Evolutionary conservation across 2,329 filamentous ascomycete genomes (phyloP).

Genomic region (Aspergillus hortae): DNA sequence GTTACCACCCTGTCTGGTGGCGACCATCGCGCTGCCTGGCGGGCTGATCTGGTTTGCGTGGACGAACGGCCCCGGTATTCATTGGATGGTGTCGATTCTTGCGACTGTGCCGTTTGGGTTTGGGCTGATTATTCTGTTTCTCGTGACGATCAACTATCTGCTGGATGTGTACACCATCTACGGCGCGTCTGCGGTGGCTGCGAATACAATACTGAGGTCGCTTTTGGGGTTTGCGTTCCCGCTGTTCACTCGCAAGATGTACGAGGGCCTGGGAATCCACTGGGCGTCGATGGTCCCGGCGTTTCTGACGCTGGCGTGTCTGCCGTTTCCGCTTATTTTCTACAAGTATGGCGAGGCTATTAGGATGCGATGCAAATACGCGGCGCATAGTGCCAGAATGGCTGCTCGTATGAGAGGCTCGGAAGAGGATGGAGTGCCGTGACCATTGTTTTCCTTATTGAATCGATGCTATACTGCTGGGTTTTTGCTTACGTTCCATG

Average conservation of each 20-base stretch:
- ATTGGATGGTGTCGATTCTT: conserved; percentile 12
- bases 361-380: background rate
- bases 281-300: conserved; percentile 36
- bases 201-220: conserved; percentile 23
- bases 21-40: conserved; percentile 11
- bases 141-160: conserved; percentile 14
- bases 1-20: conserved; percentile 13
- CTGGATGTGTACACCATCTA: conserved; percentile 14
- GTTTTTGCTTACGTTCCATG: too few species aligned
- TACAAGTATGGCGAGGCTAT: conserved; percentile 7
- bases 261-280: conserved; percentile 34
- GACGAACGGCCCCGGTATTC: conserved; percentile 13
- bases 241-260: conserved; percentile 38
- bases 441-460: too few species aligned
- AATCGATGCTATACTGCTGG: too few species aligned
- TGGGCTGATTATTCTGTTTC: conserved; percentile 13
- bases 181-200: conserved; percentile 12
- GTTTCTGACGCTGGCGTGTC: conserved; percentile 21
- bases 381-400: background rate
- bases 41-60: conserved; percentile 19
- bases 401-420: background rate
- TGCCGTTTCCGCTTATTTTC: conserved; percentile 29
- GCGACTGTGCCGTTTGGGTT: conserved; percentile 13
- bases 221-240: conserved; percentile 40
- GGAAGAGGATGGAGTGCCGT: background rate